phyloP scores from a whole-genome alignment of 1,139 yeast species.

The Taiozyma sp. region DNA sequence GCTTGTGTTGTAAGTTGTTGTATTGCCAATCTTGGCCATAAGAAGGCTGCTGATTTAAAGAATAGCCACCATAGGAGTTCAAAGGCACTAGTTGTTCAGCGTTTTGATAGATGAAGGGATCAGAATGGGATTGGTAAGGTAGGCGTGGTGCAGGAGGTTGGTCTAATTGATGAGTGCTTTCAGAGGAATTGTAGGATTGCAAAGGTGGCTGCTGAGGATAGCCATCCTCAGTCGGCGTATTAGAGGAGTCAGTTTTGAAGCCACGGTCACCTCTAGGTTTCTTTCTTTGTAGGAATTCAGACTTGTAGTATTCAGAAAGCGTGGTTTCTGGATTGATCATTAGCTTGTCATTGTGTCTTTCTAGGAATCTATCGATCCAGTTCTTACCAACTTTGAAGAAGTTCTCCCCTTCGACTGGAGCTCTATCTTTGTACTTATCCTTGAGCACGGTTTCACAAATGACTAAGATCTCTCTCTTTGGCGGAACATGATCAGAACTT shows the following conservation, averaged over 20 bases:
- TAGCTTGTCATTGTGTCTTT: conserved; percentile 22
- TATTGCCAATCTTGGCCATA: conserved; percentile 10
- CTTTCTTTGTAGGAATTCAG: conserved; percentile 22
- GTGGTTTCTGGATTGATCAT: conserved; percentile 19
- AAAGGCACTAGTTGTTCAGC: conserved; percentile 7
- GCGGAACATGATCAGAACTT: conserved; percentile 18
- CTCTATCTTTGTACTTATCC: conserved; percentile 16
- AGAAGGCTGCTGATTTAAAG: conserved; percentile 1
- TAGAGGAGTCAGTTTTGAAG: conserved; percentile 10
- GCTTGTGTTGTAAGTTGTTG: conserved; percentile 4
- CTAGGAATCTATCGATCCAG: conserved; percentile 25
- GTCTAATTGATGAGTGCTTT: conserved; percentile 4
- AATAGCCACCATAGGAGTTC: conserved; percentile 4
- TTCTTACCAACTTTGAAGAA: conserved; percentile 24
- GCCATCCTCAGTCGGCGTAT: conserved; percentile 4
- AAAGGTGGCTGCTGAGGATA: conserved; percentile 3
- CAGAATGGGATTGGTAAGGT: conserved; percentile 8
- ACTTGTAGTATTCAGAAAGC: conserved; percentile 22
- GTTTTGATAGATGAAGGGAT: conserved; percentile 10
- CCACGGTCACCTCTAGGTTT: conserved; percentile 18
- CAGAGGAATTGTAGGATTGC: conserved; percentile 1
- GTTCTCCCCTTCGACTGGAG: conserved; percentile 10
- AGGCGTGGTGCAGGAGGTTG: conserved; percentile 2
- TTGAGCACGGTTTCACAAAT: conserved; percentile 21
- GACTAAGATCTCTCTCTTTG: conserved; percentile 19